Conservation (phyloP, 108 stramenopile species). For the Nannochloropsis oceanica region DNA sequence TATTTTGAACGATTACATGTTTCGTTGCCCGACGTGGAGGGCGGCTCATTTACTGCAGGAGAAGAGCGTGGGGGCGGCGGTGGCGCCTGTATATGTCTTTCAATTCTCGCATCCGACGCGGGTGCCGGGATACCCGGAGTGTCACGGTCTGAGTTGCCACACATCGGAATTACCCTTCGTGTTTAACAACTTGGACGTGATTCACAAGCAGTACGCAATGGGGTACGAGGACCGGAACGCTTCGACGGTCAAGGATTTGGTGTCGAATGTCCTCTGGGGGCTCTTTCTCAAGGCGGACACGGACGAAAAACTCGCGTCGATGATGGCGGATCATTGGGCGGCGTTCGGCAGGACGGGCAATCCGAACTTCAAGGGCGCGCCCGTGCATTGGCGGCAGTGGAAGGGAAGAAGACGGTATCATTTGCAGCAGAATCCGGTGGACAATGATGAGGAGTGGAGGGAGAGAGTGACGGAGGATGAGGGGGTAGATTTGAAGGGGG, state of each 20-base stretch:
- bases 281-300: neutral
- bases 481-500: neutral
- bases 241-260: neutral
- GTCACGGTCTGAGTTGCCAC: slow-evolving; percentile 63
- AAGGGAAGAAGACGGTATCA: neutral
- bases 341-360: neutral
- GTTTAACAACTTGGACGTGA: slow-evolving; percentile 56
- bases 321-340: neutral
- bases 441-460: neutral
- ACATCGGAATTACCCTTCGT: slow-evolving; percentile 64
- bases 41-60: slow-evolving; percentile 47
- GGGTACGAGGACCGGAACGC: neutral
- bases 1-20: slow-evolving; percentile 68
- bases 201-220: neutral
- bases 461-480: neutral
- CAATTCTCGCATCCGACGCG: slow-evolving; percentile 61
- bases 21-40: slow-evolving; percentile 59
- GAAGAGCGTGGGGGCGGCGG: neutral
- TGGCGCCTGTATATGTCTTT: slow-evolving; percentile 50
- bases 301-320: neutral
- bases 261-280: neutral
- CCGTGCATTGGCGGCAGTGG: slow-evolving; percentile 8
- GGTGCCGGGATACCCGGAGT: slow-evolving; percentile 56
- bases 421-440: neutral
- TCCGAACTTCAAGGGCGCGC: slow-evolving; percentile 5